Base-by-base conservation (phyloP, 2,329 filamentous ascomycete genomes). In the Aureobasidium zeae region DNA sequence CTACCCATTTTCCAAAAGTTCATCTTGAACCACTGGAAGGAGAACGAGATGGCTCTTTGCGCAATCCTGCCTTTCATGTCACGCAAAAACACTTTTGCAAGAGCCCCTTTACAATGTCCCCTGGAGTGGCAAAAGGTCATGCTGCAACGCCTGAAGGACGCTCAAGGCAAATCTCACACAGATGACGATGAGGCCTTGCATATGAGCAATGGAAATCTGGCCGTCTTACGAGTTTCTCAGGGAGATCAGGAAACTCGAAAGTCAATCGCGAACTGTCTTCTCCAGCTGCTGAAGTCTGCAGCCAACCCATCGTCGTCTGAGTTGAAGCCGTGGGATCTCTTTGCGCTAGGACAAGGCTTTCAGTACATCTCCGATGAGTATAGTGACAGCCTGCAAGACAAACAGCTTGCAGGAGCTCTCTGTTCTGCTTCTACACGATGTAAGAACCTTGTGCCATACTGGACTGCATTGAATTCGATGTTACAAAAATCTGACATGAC, bases 1-100 rank as follows among this genome's bases (percentile, higher is more conserved):
- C 70, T 88, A 6, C 81, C 78, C 26, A 79, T 84, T 46, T 87
- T 96, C 53, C 85, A 93, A 60, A 86, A 77, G 75, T 95, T 91
- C 55, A 72, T 94, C 49, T 68, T 79, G 22, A 72, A 72, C 5
- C 79, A 84, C 53, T 93, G 86, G 85, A 75, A 51, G 58, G 69
- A 56, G 72, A 57, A 85, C 39, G 79, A 86, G 57, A 74, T 81
- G 50, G 72, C 81, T 49, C 66, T 87, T 12, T 86, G 81, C 53
- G 69, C 84, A 8, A 60, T 85, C 20, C 59, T 88, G 22, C 80
- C 82, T 1, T 74, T 73, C 36, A 76, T 88, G 11, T 58, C 61
- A 34, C 55, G 61, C 19, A 47, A 61, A 30, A 61, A 61, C n/a
- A 66, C 60, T 32, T 71, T 86, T 24, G 77, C 74, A 5, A 64